Evolutionary conservation across 2,329 filamentous ascomycete genomes (phyloP).

Genomic region (Fusarium avenaceum): DNA sequence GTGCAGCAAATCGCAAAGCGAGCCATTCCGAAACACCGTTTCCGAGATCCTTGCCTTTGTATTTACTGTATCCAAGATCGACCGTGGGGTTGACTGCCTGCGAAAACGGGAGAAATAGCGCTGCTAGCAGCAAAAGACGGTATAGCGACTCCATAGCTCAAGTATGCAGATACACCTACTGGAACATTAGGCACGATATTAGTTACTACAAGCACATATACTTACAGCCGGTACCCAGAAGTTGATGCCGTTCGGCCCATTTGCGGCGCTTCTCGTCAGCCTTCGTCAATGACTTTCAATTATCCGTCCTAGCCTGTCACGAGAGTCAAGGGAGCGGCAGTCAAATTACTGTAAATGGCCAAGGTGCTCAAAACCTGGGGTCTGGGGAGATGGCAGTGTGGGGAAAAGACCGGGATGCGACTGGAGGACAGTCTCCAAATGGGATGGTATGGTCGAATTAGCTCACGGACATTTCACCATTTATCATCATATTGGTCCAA

Average conservation of each 20-base stretch:
- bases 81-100: slow-evolving; percentile 55
- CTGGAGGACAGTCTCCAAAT: neutral
- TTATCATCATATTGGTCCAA: no score
- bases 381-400: neutral
- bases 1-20: slow-evolving; percentile 79
- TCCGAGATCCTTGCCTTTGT: slow-evolving; percentile 67
- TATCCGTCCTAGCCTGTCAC: neutral
- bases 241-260: slow-evolving; percentile 1
- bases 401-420: neutral
- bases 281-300: neutral
- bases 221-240: neutral
- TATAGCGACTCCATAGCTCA: slow-evolving; percentile 7
- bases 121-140: slow-evolving; percentile 5
- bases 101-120: slow-evolving; percentile 21
- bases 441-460: neutral
- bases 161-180: neutral
- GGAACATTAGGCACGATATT: neutral
- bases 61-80: slow-evolving; percentile 75
- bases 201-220: neutral
- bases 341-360: neutral
- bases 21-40: slow-evolving; percentile 78
- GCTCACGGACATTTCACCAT: neutral
- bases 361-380: neutral
- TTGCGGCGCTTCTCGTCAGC: neutral
- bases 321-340: neutral